Base-by-base conservation (phyloP, 2,329 filamentous ascomycete genomes). In the Penicillium sp. region DNA sequence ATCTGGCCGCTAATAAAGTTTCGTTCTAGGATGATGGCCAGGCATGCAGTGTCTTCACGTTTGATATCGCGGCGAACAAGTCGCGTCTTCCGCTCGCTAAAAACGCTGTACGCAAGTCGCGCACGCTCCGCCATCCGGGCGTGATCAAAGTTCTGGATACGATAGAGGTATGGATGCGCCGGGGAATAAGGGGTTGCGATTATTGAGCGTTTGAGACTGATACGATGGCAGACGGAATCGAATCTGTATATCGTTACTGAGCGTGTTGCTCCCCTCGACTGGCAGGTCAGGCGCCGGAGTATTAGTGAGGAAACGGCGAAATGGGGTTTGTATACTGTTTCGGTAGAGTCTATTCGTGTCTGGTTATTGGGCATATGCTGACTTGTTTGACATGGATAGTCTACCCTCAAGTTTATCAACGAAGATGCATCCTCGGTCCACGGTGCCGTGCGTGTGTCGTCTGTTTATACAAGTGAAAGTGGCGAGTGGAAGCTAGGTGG, bases 231-330 rank as follows among this genome's bases (percentile, higher is more conserved):
- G 88, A 96, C 92, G 66, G 94, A 99, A 60, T 84, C 89, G 24
- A 92, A 94, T 68, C 94, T 99, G 57, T 96, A 97, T 70, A 91
- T 99, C 69, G 91, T 94, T 50, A 97, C 92, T 22, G 94, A 99
- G 76, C 84, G 92, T 58, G 78, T 99, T 9, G 85, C 86, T 11
- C 94, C 94, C 3, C 76, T 99, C 46, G 84, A 86, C 61, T 97
- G 94, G 94, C 87, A 95, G 65, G 86, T 95, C 42, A 90, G 88
- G 75, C 81, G 92, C 62, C 92, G 90, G 76, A 94, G 89, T 68
- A 72, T 97, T 55, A 91, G 85, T 54, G 86, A 90, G 36, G 94
- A 97, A 76, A 97, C 92, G 1, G 84, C 94, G 43, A 99, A 96
- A 83, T 99, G 94, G 94, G 94, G 94, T 0, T 74, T 99, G 36